Evolutionary conservation across 306 rosid genomes (phyloP).

Genomic region (Medicago truncatula): MtrunA17r5.0-ANR NC_053044.1:25584501-25585000

Average conservation of each 20-base stretch:
- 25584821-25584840: neutral
- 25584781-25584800: neutral
- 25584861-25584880: neutral
- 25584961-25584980: neutral
- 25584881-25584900: neutral
- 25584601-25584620: neutral
- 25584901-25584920: neutral
- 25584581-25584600: neutral
- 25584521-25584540: neutral
- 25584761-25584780: neutral
- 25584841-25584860: neutral
- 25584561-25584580: neutral
- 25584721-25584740: conserved; percentile 16
- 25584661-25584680: neutral
- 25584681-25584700: neutral
- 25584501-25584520: rapidly evolving
- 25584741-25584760: neutral
- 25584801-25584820: conserved; percentile 1
- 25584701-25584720: neutral
- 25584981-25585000: neutral
- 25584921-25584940: neutral
- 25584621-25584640: neutral
- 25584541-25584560: neutral
- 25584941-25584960: neutral
- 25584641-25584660: neutral